These are phyloP conservation scores for Marasmius oreades DNA, from an alignment of 1,284 basidiomycete species.

Conservation along the genomic window DNA sequence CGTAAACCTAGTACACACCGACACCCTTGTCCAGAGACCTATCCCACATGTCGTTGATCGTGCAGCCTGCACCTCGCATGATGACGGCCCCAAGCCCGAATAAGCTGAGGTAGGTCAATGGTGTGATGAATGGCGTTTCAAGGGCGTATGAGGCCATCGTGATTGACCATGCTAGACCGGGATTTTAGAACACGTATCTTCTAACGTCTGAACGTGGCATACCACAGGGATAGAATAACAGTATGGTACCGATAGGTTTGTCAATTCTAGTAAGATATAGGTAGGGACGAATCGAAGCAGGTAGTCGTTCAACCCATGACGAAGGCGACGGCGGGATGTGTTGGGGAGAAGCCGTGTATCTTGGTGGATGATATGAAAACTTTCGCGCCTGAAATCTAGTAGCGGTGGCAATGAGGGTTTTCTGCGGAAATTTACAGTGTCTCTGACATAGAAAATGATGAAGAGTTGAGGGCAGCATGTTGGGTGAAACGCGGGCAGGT, in stretches of 20 bases:
- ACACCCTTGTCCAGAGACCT: constrained; percentile 87
- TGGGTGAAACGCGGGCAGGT: too few species aligned
- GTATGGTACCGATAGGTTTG: constrained; percentile 92
- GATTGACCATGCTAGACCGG: constrained; percentile 83
- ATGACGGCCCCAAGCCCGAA: constrained; percentile 91
- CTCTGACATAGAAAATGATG: background rate
- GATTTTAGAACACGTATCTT: background rate
- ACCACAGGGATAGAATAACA: constrained; percentile 95
- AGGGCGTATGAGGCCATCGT: constrained; percentile 87
- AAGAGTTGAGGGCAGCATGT: too few species aligned
- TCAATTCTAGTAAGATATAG: constrained; percentile 85
- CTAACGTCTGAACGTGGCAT: constrained; percentile 15
- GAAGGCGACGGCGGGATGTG: background rate
- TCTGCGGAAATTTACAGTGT: background rate
- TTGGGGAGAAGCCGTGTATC: background rate
- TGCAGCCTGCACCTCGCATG: constrained; percentile 98
- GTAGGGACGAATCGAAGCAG: constrained; percentile 68
- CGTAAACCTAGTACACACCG: constrained; percentile 52
- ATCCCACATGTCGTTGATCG: constrained; percentile 99
- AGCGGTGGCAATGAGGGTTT: background rate
- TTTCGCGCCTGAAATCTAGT: background rate
- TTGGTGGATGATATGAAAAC: background rate
- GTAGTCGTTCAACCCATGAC: constrained; percentile 68
- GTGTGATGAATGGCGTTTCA: constrained; percentile 59
- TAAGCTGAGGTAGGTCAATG: constrained; percentile 74